Evolutionary conservation across 257 asterid species (phyloP), one percentile per base, ranked within the genome.

Genomic region (Solanum chiquidenum): DNA sequence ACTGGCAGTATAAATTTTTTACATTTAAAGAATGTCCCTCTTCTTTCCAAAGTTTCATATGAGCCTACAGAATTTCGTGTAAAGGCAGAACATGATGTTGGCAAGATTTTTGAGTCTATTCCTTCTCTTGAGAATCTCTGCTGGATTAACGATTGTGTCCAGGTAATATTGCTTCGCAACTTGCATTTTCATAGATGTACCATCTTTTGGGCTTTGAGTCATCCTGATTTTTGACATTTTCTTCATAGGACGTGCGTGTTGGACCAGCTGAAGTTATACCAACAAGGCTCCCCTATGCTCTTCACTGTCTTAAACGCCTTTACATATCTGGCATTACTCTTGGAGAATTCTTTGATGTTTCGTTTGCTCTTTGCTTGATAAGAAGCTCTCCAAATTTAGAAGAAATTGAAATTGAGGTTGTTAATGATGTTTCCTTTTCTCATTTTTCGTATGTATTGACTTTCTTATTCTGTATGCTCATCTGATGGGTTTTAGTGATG

Each of bases 311-410:
- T 25, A 79, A 44, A 79, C 25, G 25, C 9, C 64, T 79, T 27
- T 2, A 14, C 64, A 21, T 79, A 79, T 44, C 62, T 44, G 29
- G 14, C 14, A 25, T 79, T 42, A n/a, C 25, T 34, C n/a, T 72
- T 14, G 27, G 14, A 11, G 55, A 23, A 21, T 37, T 37, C 31
- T 21, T 38, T 33, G 83, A 75, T 27, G 3, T 75, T 75, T 58
- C 55, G 0, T 73, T 55, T 82, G 35, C 38, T 83, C 86, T 88
- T 88, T 88, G 82, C 79, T 42, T 86, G 44, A 52, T 90, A 2
- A 64, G 88, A 90, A 90, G 89, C 86, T 74, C 86, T 23, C 89
- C 90, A 38, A 83, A 83, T 76, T 62, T 90, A 35, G 52, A 64
- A 23, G 31, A 49, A 10, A 18, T 90, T 2, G 42, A 88, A 34